Conservation (phyloP, 2,329 filamentous ascomycete species). For the Celoporthe dispersa region DNA sequence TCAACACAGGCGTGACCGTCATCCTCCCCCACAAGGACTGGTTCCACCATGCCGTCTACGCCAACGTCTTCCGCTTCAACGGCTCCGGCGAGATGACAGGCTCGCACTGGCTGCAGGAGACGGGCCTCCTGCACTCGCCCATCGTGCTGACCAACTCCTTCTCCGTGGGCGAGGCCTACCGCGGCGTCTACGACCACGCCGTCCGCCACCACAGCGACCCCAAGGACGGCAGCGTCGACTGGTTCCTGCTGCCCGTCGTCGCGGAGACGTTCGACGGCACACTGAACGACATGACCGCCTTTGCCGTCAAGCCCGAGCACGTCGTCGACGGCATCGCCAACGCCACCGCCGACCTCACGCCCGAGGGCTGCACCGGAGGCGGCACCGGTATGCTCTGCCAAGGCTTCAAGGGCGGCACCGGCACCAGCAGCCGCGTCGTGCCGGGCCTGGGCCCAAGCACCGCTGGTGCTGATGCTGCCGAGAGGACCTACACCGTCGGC, state of each 20-base stretch:
- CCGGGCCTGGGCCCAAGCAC: conserved; percentile 44
- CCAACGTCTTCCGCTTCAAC: conserved; percentile 65
- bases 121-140: conserved; percentile 61
- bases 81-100: conserved; percentile 67
- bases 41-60: conserved; percentile 50
- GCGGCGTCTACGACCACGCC: conserved; percentile 62
- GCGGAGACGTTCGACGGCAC: conserved; percentile 68
- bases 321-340: conserved; percentile 57
- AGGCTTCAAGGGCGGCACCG: conserved; percentile 69
- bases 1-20: conserved; percentile 56
- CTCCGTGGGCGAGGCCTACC: conserved; percentile 60
- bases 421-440: conserved; percentile 63
- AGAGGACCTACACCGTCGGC: conserved; percentile 59
- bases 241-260: conserved; percentile 62
- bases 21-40: conserved; percentile 52
- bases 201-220: conserved; percentile 49
- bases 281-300: conserved; percentile 60
- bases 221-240: conserved; percentile 51
- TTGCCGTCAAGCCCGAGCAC: conserved; percentile 58
- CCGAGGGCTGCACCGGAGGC: conserved; percentile 67
- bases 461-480: conserved; percentile 32
- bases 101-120: conserved; percentile 64
- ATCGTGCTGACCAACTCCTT: conserved; percentile 65
- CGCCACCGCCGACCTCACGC: conserved; percentile 55
- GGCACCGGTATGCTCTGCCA: conserved; percentile 72